Evolutionary conservation across 495 filamentous ascomycete species (phyloP), one percentile per base, ranked within the genome.

Genomic region (Aspergillus avenaceus): DNA sequence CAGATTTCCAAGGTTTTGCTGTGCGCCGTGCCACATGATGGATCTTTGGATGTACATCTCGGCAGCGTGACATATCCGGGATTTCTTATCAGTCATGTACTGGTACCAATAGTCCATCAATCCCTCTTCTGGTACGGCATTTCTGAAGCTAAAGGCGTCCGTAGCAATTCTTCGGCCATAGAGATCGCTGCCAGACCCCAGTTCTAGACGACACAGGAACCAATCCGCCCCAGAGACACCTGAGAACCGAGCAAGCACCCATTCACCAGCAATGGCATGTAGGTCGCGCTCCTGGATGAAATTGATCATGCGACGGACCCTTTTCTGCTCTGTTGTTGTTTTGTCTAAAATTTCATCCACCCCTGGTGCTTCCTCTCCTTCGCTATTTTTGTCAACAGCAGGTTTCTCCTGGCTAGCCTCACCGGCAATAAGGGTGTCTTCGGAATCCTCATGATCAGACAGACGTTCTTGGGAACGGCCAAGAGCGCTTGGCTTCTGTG

Each of bases 231-330:
- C 64, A 1, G 63, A 52, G 11, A 62, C 58, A 2, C 69, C 68
- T 0, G 72, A 69, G 53, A 75, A 75, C 14, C 73, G 61, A 8
- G 66, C 71, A 13, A 78, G 58, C 24, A 78, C 73, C 74, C 74
- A 78, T 60, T 75, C 72, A 19, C 72, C 71, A 1, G 69, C 74
- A 37, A 73, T 56, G 5, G 64, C 41, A 9, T 66, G 46, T 12
- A 75, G 49, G 24, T 67, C 46, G 8, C 59, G 46, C 49, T 72
- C 67, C 41, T 72, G 69, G 24, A 75, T 65, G 44, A 74, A 74
- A 8, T 59, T 54, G 34, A 75, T 63, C 66, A 73, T 74, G 16
- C 61, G 53, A 36, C 50, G 62, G 19, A 73, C 66, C 25, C 43
- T 54, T 25, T 46, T 51, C 22, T 64, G 61, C 41, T 74, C 67